A percentile compares a stretch with the other conserved stretches of the same genome.
phyloP scores from a whole-genome alignment of 108 stramenopile genomes.

The Fistulifera pelliculosa region DNA sequence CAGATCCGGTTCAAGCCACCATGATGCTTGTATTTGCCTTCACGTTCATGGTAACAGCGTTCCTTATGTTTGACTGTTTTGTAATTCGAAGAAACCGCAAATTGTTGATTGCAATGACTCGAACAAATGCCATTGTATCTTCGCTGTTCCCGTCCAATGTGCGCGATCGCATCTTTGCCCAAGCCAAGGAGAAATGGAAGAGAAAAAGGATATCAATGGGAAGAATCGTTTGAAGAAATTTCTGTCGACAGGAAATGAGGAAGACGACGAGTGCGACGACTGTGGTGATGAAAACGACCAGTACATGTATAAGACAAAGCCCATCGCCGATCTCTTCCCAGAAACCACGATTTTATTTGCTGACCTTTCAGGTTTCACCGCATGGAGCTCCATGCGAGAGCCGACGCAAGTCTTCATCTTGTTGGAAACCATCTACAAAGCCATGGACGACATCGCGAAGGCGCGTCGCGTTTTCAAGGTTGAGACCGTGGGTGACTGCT shows the following conservation, averaged over 20 bases:
- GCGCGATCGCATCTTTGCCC: slow-evolving; percentile 14
- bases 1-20: neutral
- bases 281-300: neutral
- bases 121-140: slow-evolving; percentile 7
- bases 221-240: neutral
- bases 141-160: slow-evolving; percentile 16
- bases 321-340: slow-evolving; percentile 53
- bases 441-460: slow-evolving; percentile 30
- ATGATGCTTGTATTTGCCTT: slow-evolving; percentile 5
- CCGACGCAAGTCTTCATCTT: slow-evolving; percentile 45
- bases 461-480: slow-evolving; percentile 36
- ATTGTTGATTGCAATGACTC: slow-evolving; percentile 3
- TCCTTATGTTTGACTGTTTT: slow-evolving; percentile 17
- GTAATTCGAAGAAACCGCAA: slow-evolving; percentile 12
- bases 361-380: slow-evolving; percentile 56
- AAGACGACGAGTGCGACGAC: neutral
- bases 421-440: slow-evolving; percentile 36
- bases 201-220: slow-evolving; percentile 1
- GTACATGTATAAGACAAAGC: slow-evolving; percentile 8
- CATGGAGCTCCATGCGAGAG: slow-evolving; percentile 42
- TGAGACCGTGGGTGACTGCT: slow-evolving; percentile 39
- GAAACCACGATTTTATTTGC: slow-evolving; percentile 52
- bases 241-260: slow-evolving; percentile 1
- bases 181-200: neutral
- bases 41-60: slow-evolving; percentile 4